These are phyloP conservation scores for Sanghuangporus baumii DNA, from an alignment of 1,284 basidiomycete genomes.

Conservation along the genomic window DNA sequence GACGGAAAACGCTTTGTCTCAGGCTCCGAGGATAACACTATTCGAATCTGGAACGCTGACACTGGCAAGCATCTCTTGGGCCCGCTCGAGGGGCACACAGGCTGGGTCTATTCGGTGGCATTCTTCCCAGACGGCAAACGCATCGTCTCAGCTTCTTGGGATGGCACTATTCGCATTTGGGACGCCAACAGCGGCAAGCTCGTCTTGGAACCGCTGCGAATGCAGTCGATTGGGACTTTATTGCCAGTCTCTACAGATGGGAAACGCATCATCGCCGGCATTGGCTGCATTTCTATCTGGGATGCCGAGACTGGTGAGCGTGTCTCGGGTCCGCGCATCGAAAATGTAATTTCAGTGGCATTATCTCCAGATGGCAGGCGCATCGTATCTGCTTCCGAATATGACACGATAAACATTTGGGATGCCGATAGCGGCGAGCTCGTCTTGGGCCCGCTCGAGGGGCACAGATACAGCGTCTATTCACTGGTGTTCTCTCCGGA, in stretches of 20 bases:
- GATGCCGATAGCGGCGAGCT: not conserved
- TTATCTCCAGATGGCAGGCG: not conserved
- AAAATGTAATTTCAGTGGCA: not conserved
- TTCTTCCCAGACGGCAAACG: constrained; percentile 2
- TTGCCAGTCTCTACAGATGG: not conserved
- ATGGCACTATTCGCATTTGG: not conserved
- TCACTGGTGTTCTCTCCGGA: not conserved
- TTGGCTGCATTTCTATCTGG: not conserved
- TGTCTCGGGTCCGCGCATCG: not conserved
- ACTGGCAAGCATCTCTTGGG: not conserved
- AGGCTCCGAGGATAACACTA: not conserved
- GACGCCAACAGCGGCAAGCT: not conserved
- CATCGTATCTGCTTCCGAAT: not conserved
- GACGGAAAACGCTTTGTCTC: constrained; percentile 2
- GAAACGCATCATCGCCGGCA: not conserved
- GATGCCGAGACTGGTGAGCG: not conserved
- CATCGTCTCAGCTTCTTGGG: not conserved
- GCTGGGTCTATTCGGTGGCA: not conserved
- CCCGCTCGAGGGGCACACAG: not conserved
- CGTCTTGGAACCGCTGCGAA: not conserved
- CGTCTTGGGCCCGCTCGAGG: not conserved
- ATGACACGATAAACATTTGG: not conserved
- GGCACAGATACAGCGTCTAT: not conserved
- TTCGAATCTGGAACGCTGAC: not conserved
- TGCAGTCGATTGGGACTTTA: not conserved